Base-by-base conservation (phyloP, 2,329 filamentous ascomycete genomes). In the Neobulgaria alba region DNA sequence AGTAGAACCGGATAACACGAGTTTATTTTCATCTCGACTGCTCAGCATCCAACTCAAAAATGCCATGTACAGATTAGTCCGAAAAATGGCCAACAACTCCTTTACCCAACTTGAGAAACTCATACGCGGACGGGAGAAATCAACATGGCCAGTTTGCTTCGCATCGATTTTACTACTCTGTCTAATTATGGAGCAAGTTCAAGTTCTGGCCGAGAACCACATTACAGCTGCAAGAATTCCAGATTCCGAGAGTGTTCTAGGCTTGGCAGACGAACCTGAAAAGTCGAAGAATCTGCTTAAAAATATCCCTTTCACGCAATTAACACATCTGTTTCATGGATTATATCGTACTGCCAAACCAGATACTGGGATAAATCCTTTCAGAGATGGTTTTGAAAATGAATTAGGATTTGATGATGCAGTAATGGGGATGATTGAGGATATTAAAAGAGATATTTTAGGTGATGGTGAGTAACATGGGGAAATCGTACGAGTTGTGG, bases 41-140 rank as follows among this genome's bases (percentile, higher is more conserved):
- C 42, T 52, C 4, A 47, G 50, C 26, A 38, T 38, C 10, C 48
- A 52, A 31, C 36, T 47, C 15, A 52, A 49, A 33, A 33, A 42
- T 5, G 38, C 45, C 10, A 39, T 45, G 10, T 47, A 43, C 34
- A 35, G 38, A 2, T 29, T 34, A 12, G 38, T 43, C 16, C 40
- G 33, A 2, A 15, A 39, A 15, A 18, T 46, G 3, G 10, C 42
- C 2, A 21, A 18, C 4, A 36, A 39, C 16, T n/a, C 45, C 3
- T 21, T 52, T 1, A 10, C 23, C 4, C 31, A 46, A 7, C 38
- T 52, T 2, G 50, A 52, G 29, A 52, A 43, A 23, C 10, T 36
- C 14, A 39, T 52, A 8, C 30, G 44, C 9, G 35, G 33, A 14
- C 39, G 48, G 1, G 33, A 50, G 5, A 30, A 17, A 18, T 38